Conservation (phyloP, 176 grass and related monocot genomes). For the Areca catechu region DNA sequence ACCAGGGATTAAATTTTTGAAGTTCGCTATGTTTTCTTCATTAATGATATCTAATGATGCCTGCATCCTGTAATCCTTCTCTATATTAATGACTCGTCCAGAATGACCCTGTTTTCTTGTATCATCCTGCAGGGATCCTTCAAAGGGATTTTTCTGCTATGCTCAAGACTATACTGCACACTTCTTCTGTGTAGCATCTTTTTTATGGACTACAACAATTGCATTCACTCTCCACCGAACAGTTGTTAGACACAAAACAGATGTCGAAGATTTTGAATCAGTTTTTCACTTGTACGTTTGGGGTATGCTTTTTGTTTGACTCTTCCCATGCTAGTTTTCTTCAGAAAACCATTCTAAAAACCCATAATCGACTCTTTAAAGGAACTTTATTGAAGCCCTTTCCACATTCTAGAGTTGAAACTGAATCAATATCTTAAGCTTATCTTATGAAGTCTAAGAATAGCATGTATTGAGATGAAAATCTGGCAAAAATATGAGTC, state of each 20-base stretch:
- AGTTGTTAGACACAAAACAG: conserved; percentile 93
- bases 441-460: no score
- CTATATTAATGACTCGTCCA: neutral
- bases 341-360: neutral
- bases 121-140: conserved; percentile 53
- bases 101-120: neutral
- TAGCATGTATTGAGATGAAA: no score
- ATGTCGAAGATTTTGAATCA: conserved; percentile 88
- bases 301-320: conserved; percentile 35
- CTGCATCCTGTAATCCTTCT: neutral
- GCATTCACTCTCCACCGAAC: conserved; percentile 92
- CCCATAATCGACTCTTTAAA: no score
- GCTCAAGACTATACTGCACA: conserved; percentile 87
- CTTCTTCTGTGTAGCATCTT: conserved; percentile 91
- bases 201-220: conserved; percentile 94
- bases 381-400: no score
- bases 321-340: neutral
- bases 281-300: conserved; percentile 96
- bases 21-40: no score
- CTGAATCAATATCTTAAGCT: no score
- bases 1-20: no score
- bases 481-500: no score
- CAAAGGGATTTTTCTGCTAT: conserved; percentile 92
- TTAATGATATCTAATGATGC: no score
- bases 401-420: no score